These are phyloP conservation scores for Zea mays DNA, from an alignment of 176 grass and related monocot species.

Conservation along the genomic window Zm-B73-REFERENCE-NAM-5.0 NC_050099.1:180795001-180795500, in stretches of 20 bases:
- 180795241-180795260: background rate
- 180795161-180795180: too few relatives aligned
- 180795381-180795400: background rate
- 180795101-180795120: too few relatives aligned
- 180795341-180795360: background rate
- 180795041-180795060: too few relatives aligned
- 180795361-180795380: background rate
- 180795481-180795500: background rate
- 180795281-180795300: background rate
- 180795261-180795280: background rate
- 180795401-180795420: background rate
- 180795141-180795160: too few relatives aligned
- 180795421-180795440: background rate
- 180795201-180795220: background rate
- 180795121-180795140: too few relatives aligned
- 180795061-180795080: too few relatives aligned
- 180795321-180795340: background rate
- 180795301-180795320: background rate
- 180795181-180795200: background rate
- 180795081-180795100: too few relatives aligned
- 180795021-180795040: too few relatives aligned
- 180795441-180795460: background rate
- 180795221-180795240: background rate
- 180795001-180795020: too few relatives aligned
- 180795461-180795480: background rate